These are phyloP conservation scores for Phanerodontia chrysosporium DNA, from an alignment of 768 basidiomycete genomes.

Conservation along the genomic window DNA sequence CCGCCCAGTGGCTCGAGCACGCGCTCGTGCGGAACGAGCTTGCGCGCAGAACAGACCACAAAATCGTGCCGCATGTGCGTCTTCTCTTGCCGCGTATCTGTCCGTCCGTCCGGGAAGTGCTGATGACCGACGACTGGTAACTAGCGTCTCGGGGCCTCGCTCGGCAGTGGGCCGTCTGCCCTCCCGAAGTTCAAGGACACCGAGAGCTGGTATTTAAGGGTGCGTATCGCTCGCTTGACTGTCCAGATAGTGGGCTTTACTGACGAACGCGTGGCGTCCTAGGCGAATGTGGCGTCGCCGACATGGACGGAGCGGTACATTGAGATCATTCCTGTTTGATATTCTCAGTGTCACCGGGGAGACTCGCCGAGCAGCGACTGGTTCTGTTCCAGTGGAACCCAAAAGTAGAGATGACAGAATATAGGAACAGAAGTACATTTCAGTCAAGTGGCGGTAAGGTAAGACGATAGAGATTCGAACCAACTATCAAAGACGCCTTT, in stretches of 20 bases:
- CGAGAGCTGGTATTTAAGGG: slow-evolving; percentile 32
- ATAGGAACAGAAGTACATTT: too few species aligned
- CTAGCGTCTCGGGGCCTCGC: slow-evolving; percentile 31
- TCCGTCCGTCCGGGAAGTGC: not conserved
- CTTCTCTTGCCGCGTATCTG: not conserved
- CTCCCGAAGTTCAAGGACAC: slow-evolving; percentile 32
- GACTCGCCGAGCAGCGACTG: too few species aligned
- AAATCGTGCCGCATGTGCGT: slow-evolving; percentile 39
- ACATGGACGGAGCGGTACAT: slow-evolving; percentile 2
- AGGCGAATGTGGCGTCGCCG: not conserved
- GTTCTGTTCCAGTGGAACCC: too few species aligned
- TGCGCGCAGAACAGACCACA: slow-evolving; percentile 24
- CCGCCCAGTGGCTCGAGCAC: slow-evolving; percentile 22
- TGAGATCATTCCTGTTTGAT: not conserved
- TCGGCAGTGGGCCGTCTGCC: slow-evolving; percentile 22
- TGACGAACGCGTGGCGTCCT: too few species aligned
- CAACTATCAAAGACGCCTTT: too few species aligned
- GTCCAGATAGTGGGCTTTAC: too few species aligned
- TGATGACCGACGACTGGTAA: not conserved
- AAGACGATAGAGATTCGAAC: too few species aligned
- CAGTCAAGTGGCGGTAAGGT: too few species aligned
- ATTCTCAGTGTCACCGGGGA: too few species aligned
- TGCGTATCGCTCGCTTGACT: slow-evolving; percentile 8
- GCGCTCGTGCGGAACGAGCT: slow-evolving; percentile 20
- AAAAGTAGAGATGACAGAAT: too few species aligned